phyloP scores from a whole-genome alignment of 139 green algal species.

The Deuterostichococcus epilithicus region DNA sequence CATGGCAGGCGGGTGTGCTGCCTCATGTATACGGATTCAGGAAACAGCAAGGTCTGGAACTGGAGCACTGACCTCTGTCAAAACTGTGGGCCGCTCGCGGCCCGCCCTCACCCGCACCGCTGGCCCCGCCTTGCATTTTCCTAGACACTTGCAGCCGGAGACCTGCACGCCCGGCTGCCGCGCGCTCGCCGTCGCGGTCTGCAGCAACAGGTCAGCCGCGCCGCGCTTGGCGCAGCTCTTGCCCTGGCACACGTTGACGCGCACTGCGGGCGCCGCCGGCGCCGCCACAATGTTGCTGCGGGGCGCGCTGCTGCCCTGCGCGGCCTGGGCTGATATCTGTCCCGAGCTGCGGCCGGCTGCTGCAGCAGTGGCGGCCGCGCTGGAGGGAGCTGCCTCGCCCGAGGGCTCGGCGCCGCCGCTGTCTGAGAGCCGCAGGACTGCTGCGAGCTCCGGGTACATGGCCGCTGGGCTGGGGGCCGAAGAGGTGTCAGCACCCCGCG shows the following conservation, averaged over 20 bases:
- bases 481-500: no score
- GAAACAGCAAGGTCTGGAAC: no score
- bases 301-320: no score
- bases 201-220: neutral
- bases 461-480: no score
- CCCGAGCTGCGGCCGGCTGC: no score
- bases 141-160: slow-evolving; percentile 8
- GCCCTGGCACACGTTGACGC: slow-evolving; percentile 6
- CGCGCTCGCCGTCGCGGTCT: neutral
- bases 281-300: neutral
- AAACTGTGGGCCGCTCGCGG: neutral
- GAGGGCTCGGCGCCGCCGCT: no score
- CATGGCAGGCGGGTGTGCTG: no score
- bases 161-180: neutral
- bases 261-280: neutral
- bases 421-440: neutral
- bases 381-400: neutral
- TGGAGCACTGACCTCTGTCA: neutral
- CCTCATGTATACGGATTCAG: no score
- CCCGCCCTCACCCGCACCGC: neutral
- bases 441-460: neutral
- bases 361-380: neutral
- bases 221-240: slow-evolving; percentile 7
- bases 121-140: slow-evolving; percentile 5
- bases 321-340: no score